A percentile compares a stretch with the other conserved stretches of the same genome.
Evolutionary conservation across 495 filamentous ascomycete genomes (phyloP).

Genomic region (Pseudomonodictys pantanalensis): DNA sequence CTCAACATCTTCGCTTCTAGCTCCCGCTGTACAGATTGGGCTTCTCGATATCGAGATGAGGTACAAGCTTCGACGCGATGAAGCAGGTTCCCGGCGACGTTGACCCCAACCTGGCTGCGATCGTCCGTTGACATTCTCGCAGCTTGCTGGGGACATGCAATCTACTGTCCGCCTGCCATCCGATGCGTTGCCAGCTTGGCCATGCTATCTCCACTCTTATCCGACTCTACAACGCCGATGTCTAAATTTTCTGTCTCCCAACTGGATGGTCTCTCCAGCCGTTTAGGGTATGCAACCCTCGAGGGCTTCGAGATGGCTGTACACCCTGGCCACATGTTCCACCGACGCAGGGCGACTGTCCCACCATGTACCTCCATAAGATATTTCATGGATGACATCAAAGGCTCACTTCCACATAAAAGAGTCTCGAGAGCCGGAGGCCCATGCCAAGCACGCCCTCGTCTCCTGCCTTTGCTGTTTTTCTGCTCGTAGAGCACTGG

Average conservation of each 20-base stretch:
- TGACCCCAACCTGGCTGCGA: background rate
- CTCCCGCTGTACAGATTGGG: background rate
- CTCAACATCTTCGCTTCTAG: background rate
- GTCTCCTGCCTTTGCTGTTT: background rate
- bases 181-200: no score
- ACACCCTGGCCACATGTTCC: background rate
- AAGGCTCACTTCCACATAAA: conserved; percentile 3
- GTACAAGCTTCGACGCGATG: background rate
- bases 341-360: conserved; percentile 6
- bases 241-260: background rate
- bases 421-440: background rate
- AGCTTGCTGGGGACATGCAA: no score
- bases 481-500: background rate
- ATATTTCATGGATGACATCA: conserved; percentile 7
- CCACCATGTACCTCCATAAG: conserved; percentile 14
- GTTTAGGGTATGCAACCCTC: background rate
- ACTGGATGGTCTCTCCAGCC: background rate
- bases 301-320: background rate
- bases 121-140: no score
- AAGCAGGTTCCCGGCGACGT: background rate
- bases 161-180: background rate
- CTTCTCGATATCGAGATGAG: conserved; percentile 3
- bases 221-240: no score
- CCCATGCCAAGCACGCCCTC: conserved; percentile 5
- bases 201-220: no score